These are phyloP conservation scores for Termitomyces titanicus DNA, from an alignment of 768 basidiomycete species.

Conservation along the genomic window DNA sequence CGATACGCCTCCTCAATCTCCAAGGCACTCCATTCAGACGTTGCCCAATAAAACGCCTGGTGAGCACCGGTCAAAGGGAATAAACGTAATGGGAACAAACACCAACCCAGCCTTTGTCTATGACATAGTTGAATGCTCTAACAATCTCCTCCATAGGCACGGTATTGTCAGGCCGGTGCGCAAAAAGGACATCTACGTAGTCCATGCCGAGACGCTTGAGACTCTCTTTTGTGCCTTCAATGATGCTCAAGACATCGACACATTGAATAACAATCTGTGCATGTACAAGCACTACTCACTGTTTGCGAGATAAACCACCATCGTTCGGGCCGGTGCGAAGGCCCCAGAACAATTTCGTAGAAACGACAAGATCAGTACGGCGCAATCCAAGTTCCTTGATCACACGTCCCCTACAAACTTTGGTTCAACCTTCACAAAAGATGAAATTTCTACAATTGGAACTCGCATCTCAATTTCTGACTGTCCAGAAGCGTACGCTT, in stretches of 20 bases:
- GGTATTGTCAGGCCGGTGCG: slow-evolving; percentile 61
- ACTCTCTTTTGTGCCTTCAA: slow-evolving; percentile 69
- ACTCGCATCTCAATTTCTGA: slow-evolving; percentile 72
- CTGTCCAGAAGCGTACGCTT: slow-evolving; percentile 61
- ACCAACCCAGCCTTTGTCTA: slow-evolving; percentile 64
- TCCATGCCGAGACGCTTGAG: slow-evolving; percentile 68
- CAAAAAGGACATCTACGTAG: slow-evolving; percentile 72
- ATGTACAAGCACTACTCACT: slow-evolving; percentile 34
- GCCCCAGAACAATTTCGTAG: slow-evolving; percentile 83
- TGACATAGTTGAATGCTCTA: slow-evolving; percentile 76
- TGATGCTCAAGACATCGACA: slow-evolving; percentile 44
- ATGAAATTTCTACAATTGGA: not conserved
- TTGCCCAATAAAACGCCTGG: slow-evolving; percentile 69
- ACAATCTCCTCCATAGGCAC: slow-evolving; percentile 77
- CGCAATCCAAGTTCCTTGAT: slow-evolving; percentile 69
- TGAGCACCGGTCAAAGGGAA: slow-evolving; percentile 3
- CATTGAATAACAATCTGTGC: not conserved
- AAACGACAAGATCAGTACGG: slow-evolving; percentile 66
- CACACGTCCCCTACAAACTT: slow-evolving; percentile 52
- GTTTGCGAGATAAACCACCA: slow-evolving; percentile 53
- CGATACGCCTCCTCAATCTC: slow-evolving; percentile 58
- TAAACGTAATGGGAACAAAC: too few relatives aligned
- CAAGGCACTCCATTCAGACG: slow-evolving; percentile 64
- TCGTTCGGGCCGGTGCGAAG: slow-evolving; percentile 54
- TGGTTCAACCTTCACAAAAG: not conserved